Base-by-base conservation (phyloP, 2,329 filamentous ascomycete genomes). In the Microcyclospora tardicrescens region DNA sequence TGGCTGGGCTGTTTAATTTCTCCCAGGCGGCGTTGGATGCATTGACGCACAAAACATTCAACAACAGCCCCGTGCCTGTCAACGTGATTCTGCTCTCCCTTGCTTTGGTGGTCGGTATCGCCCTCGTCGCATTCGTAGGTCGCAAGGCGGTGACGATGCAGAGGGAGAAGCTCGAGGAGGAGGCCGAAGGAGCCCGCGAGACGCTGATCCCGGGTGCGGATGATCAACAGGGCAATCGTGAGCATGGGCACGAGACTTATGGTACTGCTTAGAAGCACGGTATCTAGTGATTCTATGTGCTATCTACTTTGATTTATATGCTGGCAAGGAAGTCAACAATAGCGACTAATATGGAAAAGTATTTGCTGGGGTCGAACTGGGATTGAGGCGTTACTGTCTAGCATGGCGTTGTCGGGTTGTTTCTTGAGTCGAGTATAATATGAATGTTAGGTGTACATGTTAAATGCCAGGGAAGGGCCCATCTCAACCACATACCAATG, bases 1-100 rank as follows among this genome's bases (percentile, higher is more conserved):
- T 91, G 2, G 80, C 85, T 0, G 86, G 87, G 0, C 59, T 94
- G 1, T 71, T 86, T 53, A 93, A 93, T 61, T 87, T 95, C 54
- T 75, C 75, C 1, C 85, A 93, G 63, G 80, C 79, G 5, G 84
- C 74, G 0, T 68, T 94, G 28, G 86, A 94, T 58, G 75, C 79
- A 16, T 58, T 89, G 28, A 85, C 86, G 31, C 83, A 93, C 54
- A 68, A 74, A 40, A 69, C 70, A 0, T 94, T 89, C 54, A 51
- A 66, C 15, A 75, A 78, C 5, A 69, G 93, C 56, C 86, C 86
- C 0, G 64, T 84, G 0, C 84, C 84, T 0, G 79, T 93, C 10
- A 91, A 94, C 56, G 37, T 81, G 2, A 67, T 81, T 0, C 60
- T 94, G 14, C 61, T 89, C 35, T 54, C 61, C 0, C 40, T 74